Conservation (phyloP, 495 filamentous ascomycete genomes). For the Usnea hakonensis region DNA sequence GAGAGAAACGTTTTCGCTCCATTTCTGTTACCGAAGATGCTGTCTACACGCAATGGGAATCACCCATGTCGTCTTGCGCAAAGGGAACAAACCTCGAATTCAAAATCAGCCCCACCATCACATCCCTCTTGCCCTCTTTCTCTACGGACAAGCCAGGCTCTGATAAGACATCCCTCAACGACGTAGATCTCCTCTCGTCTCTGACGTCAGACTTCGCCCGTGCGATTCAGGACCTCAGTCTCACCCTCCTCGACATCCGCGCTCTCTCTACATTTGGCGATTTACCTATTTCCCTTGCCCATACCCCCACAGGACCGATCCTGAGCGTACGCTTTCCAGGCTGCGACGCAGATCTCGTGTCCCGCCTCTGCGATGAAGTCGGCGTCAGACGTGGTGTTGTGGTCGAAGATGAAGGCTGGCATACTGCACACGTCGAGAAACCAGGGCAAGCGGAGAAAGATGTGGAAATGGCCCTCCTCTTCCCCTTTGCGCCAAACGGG, state of each 20-base stretch:
- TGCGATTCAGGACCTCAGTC: constrained; percentile 72
- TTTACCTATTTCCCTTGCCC: constrained; percentile 62
- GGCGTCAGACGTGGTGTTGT: constrained; percentile 70
- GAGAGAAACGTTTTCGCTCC: constrained; percentile 68
- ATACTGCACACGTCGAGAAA: constrained; percentile 24
- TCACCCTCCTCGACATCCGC: constrained; percentile 73
- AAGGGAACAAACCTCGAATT: constrained; percentile 62
- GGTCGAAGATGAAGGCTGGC: constrained; percentile 69
- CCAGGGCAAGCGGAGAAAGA: constrained; percentile 33
- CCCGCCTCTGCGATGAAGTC: constrained; percentile 78
- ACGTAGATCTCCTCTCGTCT: constrained; percentile 70
- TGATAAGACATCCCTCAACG: constrained; percentile 52
- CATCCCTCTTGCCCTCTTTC: constrained; percentile 32
- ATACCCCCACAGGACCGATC: constrained; percentile 38
- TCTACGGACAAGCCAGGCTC: constrained; percentile 28
- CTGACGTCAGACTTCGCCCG: constrained; percentile 86
- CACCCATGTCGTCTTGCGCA: constrained; percentile 42
- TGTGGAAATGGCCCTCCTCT: constrained; percentile 65
- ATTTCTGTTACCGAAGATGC: constrained; percentile 61
- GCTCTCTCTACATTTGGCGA: constrained; percentile 69
- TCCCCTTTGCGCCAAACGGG: constrained; percentile 67
- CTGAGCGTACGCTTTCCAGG: constrained; percentile 84
- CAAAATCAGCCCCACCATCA: constrained; percentile 71
- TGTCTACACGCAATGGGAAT: constrained; percentile 13
- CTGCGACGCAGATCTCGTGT: constrained; percentile 77